Conservation (phyloP, 352 stramenopile species). For the Phytopythium sindhum region DNA sequence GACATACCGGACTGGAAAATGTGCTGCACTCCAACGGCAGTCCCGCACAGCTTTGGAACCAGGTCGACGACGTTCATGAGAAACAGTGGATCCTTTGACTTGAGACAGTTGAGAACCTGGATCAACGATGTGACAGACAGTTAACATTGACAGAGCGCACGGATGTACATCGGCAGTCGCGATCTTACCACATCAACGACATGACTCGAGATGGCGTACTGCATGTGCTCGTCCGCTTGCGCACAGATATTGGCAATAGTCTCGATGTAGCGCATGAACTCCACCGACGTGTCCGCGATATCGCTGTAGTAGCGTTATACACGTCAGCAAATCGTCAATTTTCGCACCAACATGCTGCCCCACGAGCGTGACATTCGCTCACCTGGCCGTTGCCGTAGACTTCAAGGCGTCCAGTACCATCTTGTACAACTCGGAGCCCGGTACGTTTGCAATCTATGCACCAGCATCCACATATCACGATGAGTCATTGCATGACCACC, state of each 20-base stretch:
- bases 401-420: slow-evolving; percentile 50
- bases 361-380: not conserved
- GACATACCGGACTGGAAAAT: slow-evolving; percentile 76
- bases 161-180: too few relatives aligned
- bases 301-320: slow-evolving; percentile 15
- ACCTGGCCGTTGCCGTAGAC: slow-evolving; percentile 45
- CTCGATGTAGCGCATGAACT: slow-evolving; percentile 80
- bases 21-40: slow-evolving; percentile 55
- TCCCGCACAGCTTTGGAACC: slow-evolving; percentile 66
- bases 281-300: slow-evolving; percentile 48
- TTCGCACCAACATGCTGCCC: not conserved
- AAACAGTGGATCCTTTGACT: slow-evolving; percentile 76
- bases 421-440: slow-evolving; percentile 37
- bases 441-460: slow-evolving; percentile 40
- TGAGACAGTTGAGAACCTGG: slow-evolving; percentile 68
- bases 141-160: not conserved
- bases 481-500: not conserved
- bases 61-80: slow-evolving; percentile 85
- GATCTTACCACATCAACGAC: slow-evolving; percentile 39
- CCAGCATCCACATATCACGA: not conserved
- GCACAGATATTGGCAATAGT: slow-evolving; percentile 60
- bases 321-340: not conserved
- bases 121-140: slow-evolving; percentile 6
- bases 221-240: slow-evolving; percentile 53
- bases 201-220: slow-evolving; percentile 44